phyloP scores from a whole-genome alignment of 1,284 basidiomycete species.

The Schizopora paradoxa region DNA sequence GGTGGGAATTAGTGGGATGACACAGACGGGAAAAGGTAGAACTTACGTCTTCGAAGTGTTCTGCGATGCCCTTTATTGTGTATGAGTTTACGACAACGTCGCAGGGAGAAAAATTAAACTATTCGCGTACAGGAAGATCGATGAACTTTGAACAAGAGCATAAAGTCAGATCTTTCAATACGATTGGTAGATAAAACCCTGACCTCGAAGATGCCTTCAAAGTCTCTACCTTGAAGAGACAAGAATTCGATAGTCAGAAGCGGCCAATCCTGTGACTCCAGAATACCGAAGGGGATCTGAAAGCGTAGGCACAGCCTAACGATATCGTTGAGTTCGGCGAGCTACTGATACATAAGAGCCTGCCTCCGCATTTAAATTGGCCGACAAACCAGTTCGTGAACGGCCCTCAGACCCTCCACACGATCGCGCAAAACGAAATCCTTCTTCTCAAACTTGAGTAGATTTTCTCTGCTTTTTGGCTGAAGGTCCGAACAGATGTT shows the following conservation, averaged over 20 bases:
- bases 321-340: not conserved
- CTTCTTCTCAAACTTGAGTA: not conserved
- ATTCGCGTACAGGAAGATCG: not conserved
- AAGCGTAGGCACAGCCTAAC: not conserved
- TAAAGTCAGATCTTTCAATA: not conserved
- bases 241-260: not conserved
- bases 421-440: not conserved
- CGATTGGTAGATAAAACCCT: not conserved
- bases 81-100: not conserved
- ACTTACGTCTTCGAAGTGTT: not conserved
- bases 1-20: too few species aligned
- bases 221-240: not conserved
- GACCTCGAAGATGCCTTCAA: not conserved
- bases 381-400: not conserved
- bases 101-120: not conserved
- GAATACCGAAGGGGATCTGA: not conserved
- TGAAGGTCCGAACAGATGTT: not conserved
- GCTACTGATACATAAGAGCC: too few species aligned
- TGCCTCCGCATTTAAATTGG: too few species aligned
- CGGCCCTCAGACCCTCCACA: not conserved
- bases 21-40: too few species aligned
- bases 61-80: not conserved
- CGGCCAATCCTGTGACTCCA: not conserved
- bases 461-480: not conserved
- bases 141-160: not conserved